A percentile compares a stretch with the other conserved stretches of the same genome.
phyloP scores from a whole-genome alignment of 1,284 basidiomycete species.

The Chondrostereum purpureum region DNA sequence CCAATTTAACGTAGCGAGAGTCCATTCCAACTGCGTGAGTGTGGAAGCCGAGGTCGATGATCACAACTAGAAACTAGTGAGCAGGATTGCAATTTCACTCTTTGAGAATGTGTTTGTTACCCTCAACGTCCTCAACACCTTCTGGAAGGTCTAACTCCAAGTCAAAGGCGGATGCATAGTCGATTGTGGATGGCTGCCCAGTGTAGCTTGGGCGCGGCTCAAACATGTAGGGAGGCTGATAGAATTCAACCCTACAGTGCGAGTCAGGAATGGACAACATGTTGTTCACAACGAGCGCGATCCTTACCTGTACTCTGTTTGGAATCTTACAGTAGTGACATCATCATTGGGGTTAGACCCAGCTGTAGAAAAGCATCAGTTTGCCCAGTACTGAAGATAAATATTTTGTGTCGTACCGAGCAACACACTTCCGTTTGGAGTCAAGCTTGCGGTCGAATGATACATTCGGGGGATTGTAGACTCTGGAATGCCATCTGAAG shows the following conservation, averaged over 20 bases:
- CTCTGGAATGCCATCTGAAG: slow-evolving; percentile 31
- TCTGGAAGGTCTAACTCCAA: slow-evolving; percentile 13
- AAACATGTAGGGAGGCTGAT: slow-evolving; percentile 16
- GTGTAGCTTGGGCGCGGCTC: slow-evolving; percentile 35
- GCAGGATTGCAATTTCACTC: neutral
- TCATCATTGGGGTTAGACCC: slow-evolving; percentile 48
- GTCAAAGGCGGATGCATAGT: slow-evolving; percentile 13
- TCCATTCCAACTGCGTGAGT: slow-evolving; percentile 47
- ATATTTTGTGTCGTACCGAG: no score
- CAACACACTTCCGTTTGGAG: slow-evolving; percentile 21
- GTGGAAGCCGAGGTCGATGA: slow-evolving; percentile 48
- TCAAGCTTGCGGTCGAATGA: slow-evolving; percentile 29
- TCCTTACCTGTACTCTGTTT: no score
- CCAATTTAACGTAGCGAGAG: slow-evolving; percentile 40
- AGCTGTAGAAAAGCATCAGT: no score
- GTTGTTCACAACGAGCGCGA: no score
- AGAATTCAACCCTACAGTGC: slow-evolving; percentile 19
- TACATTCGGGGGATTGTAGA: slow-evolving; percentile 30
- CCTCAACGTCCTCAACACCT: slow-evolving; percentile 12
- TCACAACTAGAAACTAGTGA: slow-evolving; percentile 25
- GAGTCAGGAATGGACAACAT: no score
- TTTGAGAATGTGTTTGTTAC: slow-evolving; percentile 5
- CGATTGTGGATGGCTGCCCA: slow-evolving; percentile 38
- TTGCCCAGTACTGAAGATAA: neutral
- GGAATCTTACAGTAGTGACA: slow-evolving; percentile 42